phyloP scores from a whole-genome alignment of 331 rosid species.

The Rosa hybrid region DNA sequence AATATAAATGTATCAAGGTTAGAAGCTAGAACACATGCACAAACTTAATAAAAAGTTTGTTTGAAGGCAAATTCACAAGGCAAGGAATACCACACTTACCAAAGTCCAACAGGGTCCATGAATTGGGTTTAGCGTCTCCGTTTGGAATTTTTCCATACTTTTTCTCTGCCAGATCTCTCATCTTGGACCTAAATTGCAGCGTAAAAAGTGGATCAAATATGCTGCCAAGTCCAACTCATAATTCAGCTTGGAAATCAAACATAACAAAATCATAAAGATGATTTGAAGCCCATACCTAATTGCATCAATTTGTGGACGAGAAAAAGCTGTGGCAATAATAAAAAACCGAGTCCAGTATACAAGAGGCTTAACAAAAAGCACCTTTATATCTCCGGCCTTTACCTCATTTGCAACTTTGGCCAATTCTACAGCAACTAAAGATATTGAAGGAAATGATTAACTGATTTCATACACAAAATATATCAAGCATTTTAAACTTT shows the following conservation, averaged over 20 bases:
- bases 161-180: constrained; percentile 87
- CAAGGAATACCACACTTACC: constrained; percentile 47
- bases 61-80: background rate
- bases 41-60: background rate
- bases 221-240: constrained; percentile 16
- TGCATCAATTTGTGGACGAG: constrained; percentile 94
- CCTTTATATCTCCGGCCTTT: constrained; percentile 88
- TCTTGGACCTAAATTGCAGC: constrained; percentile 62
- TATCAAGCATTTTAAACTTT: constrained; percentile 21
- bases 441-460: constrained; percentile 18
- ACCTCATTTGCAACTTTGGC: constrained; percentile 91
- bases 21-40: background rate
- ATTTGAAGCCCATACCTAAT: constrained; percentile 52
- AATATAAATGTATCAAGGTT: background rate
- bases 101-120: constrained; percentile 93
- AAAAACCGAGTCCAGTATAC: constrained; percentile 97
- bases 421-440: constrained; percentile 84
- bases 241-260: constrained; percentile 18
- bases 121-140: constrained; percentile 87
- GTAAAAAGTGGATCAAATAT: constrained; percentile 5
- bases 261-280: constrained; percentile 13
- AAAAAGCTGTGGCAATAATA: constrained; percentile 88
- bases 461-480: background rate
- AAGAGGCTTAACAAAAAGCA: constrained; percentile 94
- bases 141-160: constrained; percentile 76